phyloP scores from a whole-genome alignment of 1,284 basidiomycete species.

The Ganoderma meredithae region DNA sequence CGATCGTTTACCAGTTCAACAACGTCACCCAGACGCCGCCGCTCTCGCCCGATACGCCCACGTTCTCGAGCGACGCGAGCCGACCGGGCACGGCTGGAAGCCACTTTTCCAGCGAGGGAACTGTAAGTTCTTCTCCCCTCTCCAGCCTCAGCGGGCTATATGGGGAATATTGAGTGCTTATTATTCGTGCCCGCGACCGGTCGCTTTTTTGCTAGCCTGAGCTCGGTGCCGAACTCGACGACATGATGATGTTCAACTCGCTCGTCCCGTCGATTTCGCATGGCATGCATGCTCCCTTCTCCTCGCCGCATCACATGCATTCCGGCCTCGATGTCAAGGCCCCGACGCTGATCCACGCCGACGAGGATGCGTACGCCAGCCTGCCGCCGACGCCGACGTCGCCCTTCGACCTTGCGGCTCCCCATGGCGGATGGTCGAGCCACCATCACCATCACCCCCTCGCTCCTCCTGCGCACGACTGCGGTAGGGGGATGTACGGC shows the following conservation, averaged over 20 bases:
- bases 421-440: conserved; percentile 22
- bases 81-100: conserved; percentile 34
- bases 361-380: conserved; percentile 42
- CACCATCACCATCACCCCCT: conserved; percentile 9
- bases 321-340: conserved; percentile 25
- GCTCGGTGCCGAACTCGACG: conserved; percentile 29
- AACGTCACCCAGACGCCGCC: conserved; percentile 34
- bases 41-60: conserved; percentile 35
- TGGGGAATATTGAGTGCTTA: background rate
- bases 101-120: conserved; percentile 36
- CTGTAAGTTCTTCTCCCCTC: conserved; percentile 31
- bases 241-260: conserved; percentile 34
- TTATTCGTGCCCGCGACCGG: background rate
- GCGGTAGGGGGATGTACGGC: conserved; percentile 24
- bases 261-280: conserved; percentile 23
- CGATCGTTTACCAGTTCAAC: conserved; percentile 40
- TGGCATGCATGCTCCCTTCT: conserved; percentile 5
- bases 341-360: conserved; percentile 37
- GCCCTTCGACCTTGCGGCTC: conserved; percentile 38
- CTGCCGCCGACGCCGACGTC: conserved; percentile 38
- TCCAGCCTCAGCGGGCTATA: background rate
- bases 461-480: conserved; percentile 16
- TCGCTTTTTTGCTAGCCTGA: conserved; percentile 16
- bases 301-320: conserved; percentile 15
- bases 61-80: conserved; percentile 31